Percentiles rank a stretch among this genome's conserved stretches.
Conservation (phyloP, 768 basidiomycete genomes). For the Amanita jacksonii region DNA sequence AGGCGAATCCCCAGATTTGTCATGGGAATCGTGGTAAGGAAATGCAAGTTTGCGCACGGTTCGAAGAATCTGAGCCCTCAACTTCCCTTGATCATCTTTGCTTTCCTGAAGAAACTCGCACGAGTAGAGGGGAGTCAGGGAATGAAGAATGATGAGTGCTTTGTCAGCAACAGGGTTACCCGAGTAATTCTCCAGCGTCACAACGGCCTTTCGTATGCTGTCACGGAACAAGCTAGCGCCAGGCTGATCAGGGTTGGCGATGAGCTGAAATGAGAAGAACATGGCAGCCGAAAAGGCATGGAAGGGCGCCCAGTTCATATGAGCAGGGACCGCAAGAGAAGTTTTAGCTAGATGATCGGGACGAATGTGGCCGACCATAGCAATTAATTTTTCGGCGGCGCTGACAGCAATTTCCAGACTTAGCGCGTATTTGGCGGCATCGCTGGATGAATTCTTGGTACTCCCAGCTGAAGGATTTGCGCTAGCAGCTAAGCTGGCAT, state of each 20-base stretch:
- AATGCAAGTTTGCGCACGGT: conserved; percentile 71
- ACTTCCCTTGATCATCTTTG: conserved; percentile 45
- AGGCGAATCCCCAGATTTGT: conserved; percentile 27
- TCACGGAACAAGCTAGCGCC: conserved; percentile 69
- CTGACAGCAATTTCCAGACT: conserved; percentile 68
- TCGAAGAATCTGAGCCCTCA: conserved; percentile 50
- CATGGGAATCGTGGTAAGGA: conserved; percentile 56
- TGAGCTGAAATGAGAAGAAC: conserved; percentile 88
- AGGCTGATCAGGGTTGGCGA: conserved; percentile 71
- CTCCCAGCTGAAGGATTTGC: conserved; percentile 16
- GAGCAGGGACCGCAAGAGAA: conserved; percentile 64
- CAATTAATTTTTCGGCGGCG: conserved; percentile 70
- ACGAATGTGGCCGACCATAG: conserved; percentile 65
- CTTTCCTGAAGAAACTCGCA: conserved; percentile 45
- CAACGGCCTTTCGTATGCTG: conserved; percentile 61
- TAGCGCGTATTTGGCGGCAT: conserved; percentile 38
- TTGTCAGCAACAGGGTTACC: conserved; percentile 67
- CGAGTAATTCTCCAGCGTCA: conserved; percentile 54
- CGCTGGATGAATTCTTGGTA: conserved; percentile 21
- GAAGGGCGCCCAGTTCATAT: conserved; percentile 79
- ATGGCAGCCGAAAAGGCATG: conserved; percentile 82
- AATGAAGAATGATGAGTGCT: conserved; percentile 58
- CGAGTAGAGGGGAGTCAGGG: conserved; percentile 66
- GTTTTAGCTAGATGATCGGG: conserved; percentile 68
- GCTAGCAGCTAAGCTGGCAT: conserved; percentile 34